These are phyloP conservation scores for Friedmanniomyces simplex DNA, from an alignment of 495 filamentous ascomycete genomes.

Conservation along the genomic window DNA sequence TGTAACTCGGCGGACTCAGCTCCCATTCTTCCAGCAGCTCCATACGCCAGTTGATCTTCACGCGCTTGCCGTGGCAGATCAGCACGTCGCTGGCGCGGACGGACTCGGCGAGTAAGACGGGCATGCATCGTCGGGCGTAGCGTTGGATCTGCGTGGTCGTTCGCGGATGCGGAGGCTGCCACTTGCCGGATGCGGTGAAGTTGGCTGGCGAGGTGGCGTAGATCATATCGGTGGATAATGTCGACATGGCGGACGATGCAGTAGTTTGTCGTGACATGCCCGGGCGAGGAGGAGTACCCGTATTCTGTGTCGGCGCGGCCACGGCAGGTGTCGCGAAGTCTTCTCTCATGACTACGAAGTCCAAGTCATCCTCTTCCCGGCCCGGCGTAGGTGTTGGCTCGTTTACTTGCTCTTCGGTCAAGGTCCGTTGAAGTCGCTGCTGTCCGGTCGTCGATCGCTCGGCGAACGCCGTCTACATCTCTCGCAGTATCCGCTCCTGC, in stretches of 20 bases:
- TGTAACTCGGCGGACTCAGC: constrained; percentile 19
- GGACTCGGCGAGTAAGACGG: constrained; percentile 25
- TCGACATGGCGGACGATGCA: constrained; percentile 5
- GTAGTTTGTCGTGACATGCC: constrained; percentile 4
- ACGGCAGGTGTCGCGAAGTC: background rate
- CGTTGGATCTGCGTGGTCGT: constrained; percentile 24
- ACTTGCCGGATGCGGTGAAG: constrained; percentile 20
- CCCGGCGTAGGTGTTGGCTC: background rate
- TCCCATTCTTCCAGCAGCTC: constrained; percentile 23
- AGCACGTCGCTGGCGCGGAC: constrained; percentile 29
- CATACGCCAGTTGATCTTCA: constrained; percentile 29
- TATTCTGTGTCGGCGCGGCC: background rate
- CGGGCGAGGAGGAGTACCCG: constrained; percentile 1
- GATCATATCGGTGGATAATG: constrained; percentile 14
- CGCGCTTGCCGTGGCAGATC: constrained; percentile 26
- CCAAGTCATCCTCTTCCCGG: constrained; percentile 18
- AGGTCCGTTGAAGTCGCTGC: background rate
- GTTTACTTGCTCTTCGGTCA: background rate
- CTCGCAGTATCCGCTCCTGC: constrained; percentile 22
- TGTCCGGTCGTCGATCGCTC: background rate
- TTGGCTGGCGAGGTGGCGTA: constrained; percentile 13
- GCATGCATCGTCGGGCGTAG: constrained; percentile 31
- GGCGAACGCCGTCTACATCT: constrained; percentile 21
- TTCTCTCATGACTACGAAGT: constrained; percentile 13
- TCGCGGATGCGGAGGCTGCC: constrained; percentile 19